Conservation (phyloP, 495 filamentous ascomycete species). For the Neurospora pannonica region DNA sequence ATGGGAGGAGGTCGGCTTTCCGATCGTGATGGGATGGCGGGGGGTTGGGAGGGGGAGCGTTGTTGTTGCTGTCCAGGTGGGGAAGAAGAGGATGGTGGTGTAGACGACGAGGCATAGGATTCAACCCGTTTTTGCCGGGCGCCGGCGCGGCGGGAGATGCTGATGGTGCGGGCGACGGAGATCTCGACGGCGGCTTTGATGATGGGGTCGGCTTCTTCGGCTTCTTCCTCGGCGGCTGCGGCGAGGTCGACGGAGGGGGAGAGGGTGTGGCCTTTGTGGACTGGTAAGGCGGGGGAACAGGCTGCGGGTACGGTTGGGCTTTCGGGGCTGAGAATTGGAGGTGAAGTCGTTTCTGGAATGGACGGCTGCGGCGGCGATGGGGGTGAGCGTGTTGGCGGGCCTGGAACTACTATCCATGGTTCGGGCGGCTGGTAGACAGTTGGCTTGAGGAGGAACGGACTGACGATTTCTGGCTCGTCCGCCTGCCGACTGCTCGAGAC, state of each 20-base stretch:
- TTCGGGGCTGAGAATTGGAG: conserved; percentile 4
- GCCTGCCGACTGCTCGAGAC: neutral
- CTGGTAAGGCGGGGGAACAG: conserved; percentile 15
- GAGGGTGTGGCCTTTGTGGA: conserved; percentile 19
- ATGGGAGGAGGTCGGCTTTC: conserved; percentile 1
- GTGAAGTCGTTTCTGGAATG: neutral
- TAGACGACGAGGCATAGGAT: neutral
- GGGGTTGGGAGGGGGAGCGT: conserved; percentile 38
- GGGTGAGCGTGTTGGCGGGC: conserved; percentile 14
- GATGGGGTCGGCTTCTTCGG: conserved; percentile 27
- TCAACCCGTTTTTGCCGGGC: neutral
- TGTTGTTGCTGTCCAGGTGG: conserved; percentile 23
- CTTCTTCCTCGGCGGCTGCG: neutral
- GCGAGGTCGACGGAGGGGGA: conserved; percentile 16
- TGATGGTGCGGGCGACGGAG: conserved; percentile 51
- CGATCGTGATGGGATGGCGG: conserved; percentile 15
- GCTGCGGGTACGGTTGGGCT: conserved; percentile 16
- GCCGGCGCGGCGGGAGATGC: conserved; percentile 34
- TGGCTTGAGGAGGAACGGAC: conserved; percentile 12
- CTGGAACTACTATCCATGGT: conserved; percentile 12
- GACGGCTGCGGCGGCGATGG: neutral
- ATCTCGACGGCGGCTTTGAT: conserved; percentile 43
- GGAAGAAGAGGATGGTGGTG: neutral
- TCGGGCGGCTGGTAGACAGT: conserved; percentile 33
- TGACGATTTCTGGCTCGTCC: conserved; percentile 12